phyloP scores from a whole-genome alignment of 768 basidiomycete genomes.

The Calvatia gigantea region DNA sequence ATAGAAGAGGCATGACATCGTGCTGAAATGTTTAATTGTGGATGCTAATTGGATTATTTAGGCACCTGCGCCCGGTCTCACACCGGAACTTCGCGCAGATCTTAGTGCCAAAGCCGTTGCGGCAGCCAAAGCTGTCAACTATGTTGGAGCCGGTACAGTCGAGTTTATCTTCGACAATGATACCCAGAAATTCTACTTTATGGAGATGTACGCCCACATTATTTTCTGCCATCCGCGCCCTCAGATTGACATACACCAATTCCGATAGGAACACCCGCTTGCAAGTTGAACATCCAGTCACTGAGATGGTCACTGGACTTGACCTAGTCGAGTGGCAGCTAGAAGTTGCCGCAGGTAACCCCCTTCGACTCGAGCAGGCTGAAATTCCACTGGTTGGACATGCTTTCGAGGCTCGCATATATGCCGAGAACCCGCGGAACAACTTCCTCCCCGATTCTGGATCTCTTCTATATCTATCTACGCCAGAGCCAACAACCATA shows the following conservation, averaged over 20 bases:
- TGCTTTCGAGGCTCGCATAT: constrained; percentile 93
- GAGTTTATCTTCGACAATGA: constrained; percentile 97
- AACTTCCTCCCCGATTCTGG: constrained; percentile 93
- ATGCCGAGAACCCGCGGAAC: constrained; percentile 92
- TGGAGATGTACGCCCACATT: constrained; percentile 74
- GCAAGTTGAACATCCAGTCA: constrained; percentile 91
- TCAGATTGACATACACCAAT: not conserved
- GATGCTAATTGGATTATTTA: constrained; percentile 24
- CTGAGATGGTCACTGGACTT: constrained; percentile 91
- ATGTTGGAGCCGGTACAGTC: constrained; percentile 91
- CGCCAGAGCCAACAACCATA: constrained; percentile 67
- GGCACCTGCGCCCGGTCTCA: constrained; percentile 90
- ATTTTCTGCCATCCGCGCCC: not conserved
- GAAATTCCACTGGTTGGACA: constrained; percentile 87
- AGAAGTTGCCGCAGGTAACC: constrained; percentile 88
- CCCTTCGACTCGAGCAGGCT: constrained; percentile 72
- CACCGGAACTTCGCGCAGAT: constrained; percentile 73
- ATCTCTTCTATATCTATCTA: constrained; percentile 72
- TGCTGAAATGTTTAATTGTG: too few relatives aligned
- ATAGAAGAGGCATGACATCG: constrained; percentile 71
- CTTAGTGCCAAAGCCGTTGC: constrained; percentile 85
- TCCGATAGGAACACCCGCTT: constrained; percentile 71
- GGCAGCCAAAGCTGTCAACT: constrained; percentile 89
- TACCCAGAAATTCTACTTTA: constrained; percentile 84
- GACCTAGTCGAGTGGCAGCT: constrained; percentile 97